A percentile compares a stretch with the other conserved stretches of the same genome.
Conservation (phyloP, 371 early-diverging fungal genomes). For the Mortierella sp. region DNA sequence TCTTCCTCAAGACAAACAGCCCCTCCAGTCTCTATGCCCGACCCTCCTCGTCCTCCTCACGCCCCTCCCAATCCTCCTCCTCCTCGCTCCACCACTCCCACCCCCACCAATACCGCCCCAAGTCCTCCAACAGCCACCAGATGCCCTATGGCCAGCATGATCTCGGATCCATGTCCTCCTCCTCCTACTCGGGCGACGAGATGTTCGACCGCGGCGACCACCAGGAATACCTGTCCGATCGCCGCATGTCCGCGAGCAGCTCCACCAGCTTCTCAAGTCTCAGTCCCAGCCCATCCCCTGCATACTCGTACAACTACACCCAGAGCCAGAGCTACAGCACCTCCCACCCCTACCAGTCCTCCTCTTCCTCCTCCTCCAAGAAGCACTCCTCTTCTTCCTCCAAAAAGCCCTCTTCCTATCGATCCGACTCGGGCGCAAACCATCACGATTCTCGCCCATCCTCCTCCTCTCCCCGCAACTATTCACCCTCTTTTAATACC, state of each 20-base stretch:
- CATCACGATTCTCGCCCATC: conserved; percentile 16
- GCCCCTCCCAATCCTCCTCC: conserved; percentile 15
- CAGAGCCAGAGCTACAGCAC: conserved; percentile 4
- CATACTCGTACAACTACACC: conserved; percentile 35
- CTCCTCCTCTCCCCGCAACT: conserved; percentile 3
- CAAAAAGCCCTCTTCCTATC: conserved; percentile 20
- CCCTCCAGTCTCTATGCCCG: conserved; percentile 21
- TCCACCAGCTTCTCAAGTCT: conserved; percentile 44
- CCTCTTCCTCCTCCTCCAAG: conserved; percentile 5
- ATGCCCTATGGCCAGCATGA: conserved; percentile 3
- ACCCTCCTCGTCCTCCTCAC: conserved; percentile 5
- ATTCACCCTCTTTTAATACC: conserved; percentile 2
- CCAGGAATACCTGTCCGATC: conserved; percentile 27
- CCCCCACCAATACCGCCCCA: conserved; percentile 17
- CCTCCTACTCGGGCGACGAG: conserved; percentile 39
- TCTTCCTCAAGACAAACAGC: conserved; percentile 50
- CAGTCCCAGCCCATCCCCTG: conserved; percentile 44
- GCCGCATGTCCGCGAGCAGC: conserved; percentile 46
- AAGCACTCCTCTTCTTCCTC: conserved; percentile 15
- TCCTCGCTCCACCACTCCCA: background rate
- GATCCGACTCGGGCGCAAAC: conserved; percentile 15
- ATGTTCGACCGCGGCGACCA: conserved; percentile 23
- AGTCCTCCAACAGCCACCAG: conserved; percentile 6
- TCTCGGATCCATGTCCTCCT: conserved; percentile 28
- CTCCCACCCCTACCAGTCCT: conserved; percentile 4